Base-by-base conservation (phyloP, 148 eudicot species). In the Cornus florida region DNA sequence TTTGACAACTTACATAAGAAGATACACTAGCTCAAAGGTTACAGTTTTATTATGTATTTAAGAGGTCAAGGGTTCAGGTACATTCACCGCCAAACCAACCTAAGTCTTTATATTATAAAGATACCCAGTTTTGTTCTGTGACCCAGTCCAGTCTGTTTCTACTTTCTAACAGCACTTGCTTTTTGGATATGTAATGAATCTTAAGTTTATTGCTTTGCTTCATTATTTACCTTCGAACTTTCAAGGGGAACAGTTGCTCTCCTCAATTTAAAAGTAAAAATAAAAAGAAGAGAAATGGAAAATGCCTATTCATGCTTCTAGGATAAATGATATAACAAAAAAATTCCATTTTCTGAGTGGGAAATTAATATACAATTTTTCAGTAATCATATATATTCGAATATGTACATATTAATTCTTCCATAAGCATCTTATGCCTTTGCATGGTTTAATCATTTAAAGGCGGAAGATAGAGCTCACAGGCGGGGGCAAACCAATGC, bases 401-500 rank as follows among this genome's bases (percentile, higher is more conserved):
- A 53, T 53, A 16, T 53, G 19, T 14, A 11, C 7, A 53, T 16
- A 53, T 53, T 12, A 14, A 1, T 12, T 53, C 17, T 14, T 53
- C 59, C 19, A 16, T 53, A 2, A 16, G 12, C 19, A 3, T 53
- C 19, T 53, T 12, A 53, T 53, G 16, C 17, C 19, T 3, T 1
- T 1, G 16, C 7, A 7, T 53, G 59, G 17, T 53, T 23, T 71
- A 13, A 60, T 77, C 43, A 17, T 56, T 81, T 86, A 79, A 81
- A 97, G 99, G 99, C 99, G 72, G 99, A 97, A 85, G 92, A 87
- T 85, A 87, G 99, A 88, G 97, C 98, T 23, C 99, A 97, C 79
- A 93, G 99, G 82, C 87, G 89, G 79, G 99, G 99, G 50, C 99
- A 97, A 83, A 91, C 89, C 50, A 92, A 91, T 80, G 91, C 92